Base-by-base conservation (phyloP, 2,329 filamentous ascomycete species). In the Talaromyces sp. region DNA sequence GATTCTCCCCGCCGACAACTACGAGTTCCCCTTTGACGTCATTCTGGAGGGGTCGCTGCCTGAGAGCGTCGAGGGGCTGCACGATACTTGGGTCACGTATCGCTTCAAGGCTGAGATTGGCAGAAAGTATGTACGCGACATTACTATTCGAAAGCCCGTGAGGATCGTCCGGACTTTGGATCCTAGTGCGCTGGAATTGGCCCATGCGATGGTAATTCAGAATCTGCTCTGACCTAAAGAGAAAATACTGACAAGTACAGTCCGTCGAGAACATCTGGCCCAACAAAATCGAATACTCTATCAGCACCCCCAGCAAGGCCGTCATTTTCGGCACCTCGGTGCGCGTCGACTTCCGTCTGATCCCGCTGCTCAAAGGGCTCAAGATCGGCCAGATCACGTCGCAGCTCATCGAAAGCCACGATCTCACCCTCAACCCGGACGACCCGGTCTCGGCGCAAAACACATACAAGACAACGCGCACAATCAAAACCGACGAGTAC, bases 191-290 rank as follows among this genome's bases (percentile, higher is more conserved):
- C 81, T 93, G 61, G 90, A 93, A 71, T 84, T 93, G 64, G 82
- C 89, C 41, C 89, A 98, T 75, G 89, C 91, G 54, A 95, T 97
- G 91, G 91, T 80, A 70, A 65, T 71, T 64, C 9, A 13, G 19
- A 58, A 24, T 14, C 2, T 21, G 8, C 32, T n/a, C 17, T 21
- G 10, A 7, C 19, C 24, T 27, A 27, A 13, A 29, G 21, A 26
- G 8, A 41, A 46, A 35, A 31, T 17, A 21, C 55, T 57, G 29
- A 57, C 46, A 31, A 56, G 32, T 8, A 19, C 60, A 84, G 80
- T 83, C 90, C 64, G 93, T 98, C 65, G 93, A 97, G 75, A 97
- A 97, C 71, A 89, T 96, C 64, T 99, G 95, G 95, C 90, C 92
- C 6, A 95, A 96, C 79, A 99, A 99, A 80, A 85, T 98, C 68